Conservation (phyloP, 495 filamentous ascomycete species). For the Neurospora sp. region DNA sequence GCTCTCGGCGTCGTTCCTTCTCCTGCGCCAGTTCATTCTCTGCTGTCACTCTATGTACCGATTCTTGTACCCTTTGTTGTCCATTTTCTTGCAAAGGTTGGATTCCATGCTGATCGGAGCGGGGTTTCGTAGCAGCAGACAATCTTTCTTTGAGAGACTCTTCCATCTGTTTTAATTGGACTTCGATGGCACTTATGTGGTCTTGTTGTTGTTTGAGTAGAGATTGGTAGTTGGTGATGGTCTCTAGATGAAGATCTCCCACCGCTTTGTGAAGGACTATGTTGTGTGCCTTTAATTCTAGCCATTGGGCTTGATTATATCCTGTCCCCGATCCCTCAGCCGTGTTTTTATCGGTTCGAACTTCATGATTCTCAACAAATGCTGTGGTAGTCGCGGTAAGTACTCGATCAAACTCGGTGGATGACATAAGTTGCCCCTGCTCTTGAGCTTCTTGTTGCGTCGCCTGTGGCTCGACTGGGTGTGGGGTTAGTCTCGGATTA, state of each 20-base stretch:
- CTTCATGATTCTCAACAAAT: neutral
- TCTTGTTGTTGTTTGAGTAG: neutral
- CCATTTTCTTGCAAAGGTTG: neutral
- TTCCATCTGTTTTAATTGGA: neutral
- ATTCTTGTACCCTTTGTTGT: neutral
- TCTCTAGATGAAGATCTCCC: neutral
- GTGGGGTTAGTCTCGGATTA: neutral
- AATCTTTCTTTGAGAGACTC: neutral
- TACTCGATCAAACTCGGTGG: neutral
- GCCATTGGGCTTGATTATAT: neutral
- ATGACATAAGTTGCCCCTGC: neutral
- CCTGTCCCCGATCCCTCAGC: neutral
- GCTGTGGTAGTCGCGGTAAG: neutral
- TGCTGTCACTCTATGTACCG: neutral
- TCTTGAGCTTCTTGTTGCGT: neutral
- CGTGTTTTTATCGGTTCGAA: neutral
- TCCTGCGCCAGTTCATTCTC: neutral
- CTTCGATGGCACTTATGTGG: neutral
- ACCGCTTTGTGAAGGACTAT: neutral
- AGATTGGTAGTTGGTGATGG: neutral
- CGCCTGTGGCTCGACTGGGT: neutral
- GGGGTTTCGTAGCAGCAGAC: neutral
- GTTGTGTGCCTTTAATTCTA: neutral
- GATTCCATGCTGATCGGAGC: neutral
- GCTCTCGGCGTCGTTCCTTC: neutral